Conservation (phyloP, 1,284 basidiomycete genomes). For the Coniferiporia sulphurascens region DNA sequence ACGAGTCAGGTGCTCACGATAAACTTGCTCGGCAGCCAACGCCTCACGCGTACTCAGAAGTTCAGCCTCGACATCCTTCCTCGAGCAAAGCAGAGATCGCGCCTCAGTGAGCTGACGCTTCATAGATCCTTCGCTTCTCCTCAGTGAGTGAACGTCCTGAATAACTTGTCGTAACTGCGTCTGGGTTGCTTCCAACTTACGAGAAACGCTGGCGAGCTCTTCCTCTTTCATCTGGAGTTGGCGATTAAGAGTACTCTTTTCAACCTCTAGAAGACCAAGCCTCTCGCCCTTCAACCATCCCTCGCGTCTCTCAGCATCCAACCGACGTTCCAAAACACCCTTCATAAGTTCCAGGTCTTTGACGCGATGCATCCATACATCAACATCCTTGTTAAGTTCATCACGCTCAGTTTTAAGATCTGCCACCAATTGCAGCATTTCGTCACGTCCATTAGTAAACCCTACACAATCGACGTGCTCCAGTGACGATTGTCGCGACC, state of each 20-base stretch:
- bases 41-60: slow-evolving; percentile 12
- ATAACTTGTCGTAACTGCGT: slow-evolving; percentile 30
- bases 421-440: slow-evolving; percentile 65
- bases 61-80: slow-evolving; percentile 28
- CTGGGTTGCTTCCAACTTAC: slow-evolving; percentile 40
- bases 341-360: slow-evolving; percentile 52
- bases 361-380: slow-evolving; percentile 69
- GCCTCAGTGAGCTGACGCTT: slow-evolving; percentile 29
- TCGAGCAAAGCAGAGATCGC: slow-evolving; percentile 28
- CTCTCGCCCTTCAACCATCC: slow-evolving; percentile 71
- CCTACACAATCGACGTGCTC: slow-evolving; percentile 38
- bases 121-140: slow-evolving; percentile 29
- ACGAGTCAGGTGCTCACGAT: slow-evolving; percentile 7
- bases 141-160: slow-evolving; percentile 30
- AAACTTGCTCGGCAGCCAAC: slow-evolving; percentile 6
- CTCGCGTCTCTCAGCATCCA: slow-evolving; percentile 68
- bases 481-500: slow-evolving; percentile 49
- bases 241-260: slow-evolving; percentile 37
- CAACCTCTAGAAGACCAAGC: slow-evolving; percentile 56
- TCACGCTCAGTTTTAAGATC: slow-evolving; percentile 77
- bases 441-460: slow-evolving; percentile 55
- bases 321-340: slow-evolving; percentile 44
- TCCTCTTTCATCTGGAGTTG: slow-evolving; percentile 14
- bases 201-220: slow-evolving; percentile 32
- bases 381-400: slow-evolving; percentile 70